Evolutionary conservation across 202 grass and related monocot genomes (phyloP).

Genomic region (Digitaria exilis): DNA sequence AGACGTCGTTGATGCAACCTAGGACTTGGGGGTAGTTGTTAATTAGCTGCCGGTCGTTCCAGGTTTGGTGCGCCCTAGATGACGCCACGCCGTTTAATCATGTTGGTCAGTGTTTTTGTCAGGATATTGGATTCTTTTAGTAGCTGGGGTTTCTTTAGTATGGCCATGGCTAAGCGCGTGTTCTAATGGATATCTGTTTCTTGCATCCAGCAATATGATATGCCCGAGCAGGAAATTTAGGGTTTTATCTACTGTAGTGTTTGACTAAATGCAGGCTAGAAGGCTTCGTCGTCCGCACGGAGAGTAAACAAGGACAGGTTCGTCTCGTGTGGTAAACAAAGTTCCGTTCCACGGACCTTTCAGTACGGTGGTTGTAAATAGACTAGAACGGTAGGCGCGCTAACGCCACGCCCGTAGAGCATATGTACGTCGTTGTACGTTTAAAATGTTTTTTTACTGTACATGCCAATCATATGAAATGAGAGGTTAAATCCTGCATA

Average conservation of each 20-base stretch:
- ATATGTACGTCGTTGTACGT: too few species aligned
- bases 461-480: too few species aligned
- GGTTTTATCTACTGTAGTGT: not conserved
- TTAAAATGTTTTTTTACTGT: too few species aligned
- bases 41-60: not conserved
- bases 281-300: not conserved
- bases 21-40: not conserved
- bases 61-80: conserved; percentile 9
- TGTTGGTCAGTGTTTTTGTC: conserved; percentile 36
- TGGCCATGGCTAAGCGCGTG: not conserved
- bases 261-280: not conserved
- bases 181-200: not conserved
- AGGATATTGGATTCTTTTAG: conserved; percentile 34
- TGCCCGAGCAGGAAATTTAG: not conserved
- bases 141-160: conserved; percentile 14
- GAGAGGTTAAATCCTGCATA: too few species aligned
- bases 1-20: conserved; percentile 35
- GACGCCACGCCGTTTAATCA: conserved; percentile 27
- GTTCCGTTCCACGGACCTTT: not conserved
- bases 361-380: too few species aligned
- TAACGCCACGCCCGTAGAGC: too few species aligned
- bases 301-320: not conserved
- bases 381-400: too few species aligned
- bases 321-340: not conserved
- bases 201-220: not conserved